Percentiles rank a stretch among this genome's conserved stretches.
Evolutionary conservation across 371 early-diverging fungal species (phyloP).

Genomic region (Synchytrium microbalum): DNA sequence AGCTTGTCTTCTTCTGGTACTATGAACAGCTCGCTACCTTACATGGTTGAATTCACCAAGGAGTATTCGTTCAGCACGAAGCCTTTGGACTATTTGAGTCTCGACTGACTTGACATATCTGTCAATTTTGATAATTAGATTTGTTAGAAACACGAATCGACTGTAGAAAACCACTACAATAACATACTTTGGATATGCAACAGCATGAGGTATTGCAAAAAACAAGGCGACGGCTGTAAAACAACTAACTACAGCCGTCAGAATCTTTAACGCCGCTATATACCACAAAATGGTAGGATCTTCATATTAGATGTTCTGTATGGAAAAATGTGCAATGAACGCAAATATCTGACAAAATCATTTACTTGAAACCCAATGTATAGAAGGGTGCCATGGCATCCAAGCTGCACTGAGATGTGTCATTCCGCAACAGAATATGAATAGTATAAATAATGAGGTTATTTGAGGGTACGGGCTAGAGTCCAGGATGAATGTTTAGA

Average conservation of each 20-base stretch:
- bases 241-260: conserved; percentile 10
- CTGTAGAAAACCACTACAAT: too few relatives aligned
- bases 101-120: conserved; percentile 12
- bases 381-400: not conserved
- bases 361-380: too few relatives aligned
- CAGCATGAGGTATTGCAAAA: conserved; percentile 8
- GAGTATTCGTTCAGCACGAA: not conserved
- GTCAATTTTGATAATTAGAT: not conserved
- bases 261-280: not conserved
- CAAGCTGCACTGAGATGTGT: not conserved
- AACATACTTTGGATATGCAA: conserved; percentile 4
- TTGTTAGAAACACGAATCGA: not conserved
- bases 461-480: not conserved
- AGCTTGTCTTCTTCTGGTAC: not conserved
- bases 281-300: not conserved
- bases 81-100: conserved; percentile 3
- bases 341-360: not conserved
- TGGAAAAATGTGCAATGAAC: not conserved
- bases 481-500: too few relatives aligned
- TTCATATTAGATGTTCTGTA: not conserved
- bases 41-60: conserved; percentile 5
- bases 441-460: not conserved
- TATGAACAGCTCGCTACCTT: not conserved
- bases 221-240: conserved; percentile 8
- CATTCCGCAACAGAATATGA: not conserved